These are phyloP conservation scores for Cladosporium halotolerans DNA, from an alignment of 2,329 filamentous ascomycete genomes.

Conservation along the genomic window DNA sequence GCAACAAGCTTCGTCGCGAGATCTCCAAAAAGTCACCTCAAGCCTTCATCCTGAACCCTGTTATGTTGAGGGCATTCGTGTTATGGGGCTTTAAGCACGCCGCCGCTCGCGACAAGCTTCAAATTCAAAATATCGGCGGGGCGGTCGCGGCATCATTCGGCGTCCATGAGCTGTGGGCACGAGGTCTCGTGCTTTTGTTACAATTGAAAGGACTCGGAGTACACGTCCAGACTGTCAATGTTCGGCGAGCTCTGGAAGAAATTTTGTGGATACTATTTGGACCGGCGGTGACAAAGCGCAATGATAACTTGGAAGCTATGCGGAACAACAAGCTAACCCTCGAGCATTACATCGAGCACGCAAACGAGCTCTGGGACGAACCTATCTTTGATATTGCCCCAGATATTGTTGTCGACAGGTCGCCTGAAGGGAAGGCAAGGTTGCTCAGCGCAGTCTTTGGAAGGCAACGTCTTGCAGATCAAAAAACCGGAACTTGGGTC, in stretches of 20 bases:
- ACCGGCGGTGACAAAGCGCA: slow-evolving; percentile 21
- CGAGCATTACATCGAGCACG: slow-evolving; percentile 25
- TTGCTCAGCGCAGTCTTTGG: slow-evolving; percentile 23
- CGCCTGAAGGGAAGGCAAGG: neutral
- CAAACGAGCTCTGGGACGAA: slow-evolving; percentile 24
- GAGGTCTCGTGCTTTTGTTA: slow-evolving; percentile 26
- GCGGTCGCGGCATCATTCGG: neutral
- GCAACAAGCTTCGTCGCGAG: neutral
- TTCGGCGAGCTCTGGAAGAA: slow-evolving; percentile 20
- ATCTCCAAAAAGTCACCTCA: neutral
- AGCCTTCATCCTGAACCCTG: slow-evolving; percentile 19
- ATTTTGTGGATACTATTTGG: slow-evolving; percentile 33
- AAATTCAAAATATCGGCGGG: neutral
- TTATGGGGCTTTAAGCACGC: slow-evolving; percentile 29
- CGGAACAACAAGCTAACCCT: slow-evolving; percentile 21
- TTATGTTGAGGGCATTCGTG: slow-evolving; percentile 27
- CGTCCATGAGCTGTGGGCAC: slow-evolving; percentile 22
- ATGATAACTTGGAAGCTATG: slow-evolving; percentile 17
- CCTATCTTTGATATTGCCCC: neutral
- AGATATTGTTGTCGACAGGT: neutral
- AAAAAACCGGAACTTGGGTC: slow-evolving; percentile 15
- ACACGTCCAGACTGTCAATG: slow-evolving; percentile 13
- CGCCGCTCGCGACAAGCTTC: slow-evolving; percentile 13
- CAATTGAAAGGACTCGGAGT: slow-evolving; percentile 22
- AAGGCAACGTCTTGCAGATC: slow-evolving; percentile 1